Percentiles rank a stretch among this genome's conserved stretches.
phyloP scores from a whole-genome alignment of 176 grass and related monocot genomes.

The Avena atlantica region DNA sequence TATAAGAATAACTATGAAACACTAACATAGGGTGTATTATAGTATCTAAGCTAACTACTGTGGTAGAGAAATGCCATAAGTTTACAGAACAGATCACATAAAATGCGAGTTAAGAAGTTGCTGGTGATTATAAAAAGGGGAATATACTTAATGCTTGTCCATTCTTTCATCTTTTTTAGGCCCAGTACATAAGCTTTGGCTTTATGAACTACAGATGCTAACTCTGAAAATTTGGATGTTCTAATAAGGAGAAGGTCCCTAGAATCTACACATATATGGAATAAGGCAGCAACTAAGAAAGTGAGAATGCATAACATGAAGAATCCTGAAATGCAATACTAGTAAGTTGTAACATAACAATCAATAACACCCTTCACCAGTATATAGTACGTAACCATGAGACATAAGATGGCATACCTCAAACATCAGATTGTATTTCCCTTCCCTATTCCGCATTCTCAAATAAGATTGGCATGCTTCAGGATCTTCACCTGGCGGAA shows the following conservation, averaged over 20 bases:
- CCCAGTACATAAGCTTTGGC: background rate
- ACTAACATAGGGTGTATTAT: background rate
- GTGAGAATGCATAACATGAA: background rate
- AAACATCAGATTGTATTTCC: constrained; percentile 99
- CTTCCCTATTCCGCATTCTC: constrained; percentile 98
- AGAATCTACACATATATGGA: constrained; percentile 19
- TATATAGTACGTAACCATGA: constrained; percentile 4
- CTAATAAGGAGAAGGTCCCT: constrained; percentile 27
- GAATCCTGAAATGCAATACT: background rate
- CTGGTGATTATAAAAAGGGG: background rate
- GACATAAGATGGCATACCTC: constrained; percentile 65
- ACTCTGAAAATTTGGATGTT: constrained; percentile 19
- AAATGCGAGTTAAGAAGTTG: constrained; percentile 14
- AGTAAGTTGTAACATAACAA: constrained; percentile 9
- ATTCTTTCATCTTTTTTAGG: background rate
- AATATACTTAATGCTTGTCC: background rate
- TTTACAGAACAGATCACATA: background rate
- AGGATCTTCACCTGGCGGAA: constrained; percentile 98
- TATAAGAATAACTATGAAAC: constrained; percentile 4
- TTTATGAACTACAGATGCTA: constrained; percentile 19
- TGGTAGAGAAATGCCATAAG: constrained; percentile 4
- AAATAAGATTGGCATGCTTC: constrained; percentile 97
- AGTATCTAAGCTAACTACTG: background rate
- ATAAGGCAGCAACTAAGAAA: constrained; percentile 8
- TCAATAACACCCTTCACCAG: constrained; percentile 1